Percentiles rank a stretch among this genome's conserved stretches.
Conservation (phyloP, 2,329 filamentous ascomycete genomes). For the Aspergillus thermomutatus region DNA sequence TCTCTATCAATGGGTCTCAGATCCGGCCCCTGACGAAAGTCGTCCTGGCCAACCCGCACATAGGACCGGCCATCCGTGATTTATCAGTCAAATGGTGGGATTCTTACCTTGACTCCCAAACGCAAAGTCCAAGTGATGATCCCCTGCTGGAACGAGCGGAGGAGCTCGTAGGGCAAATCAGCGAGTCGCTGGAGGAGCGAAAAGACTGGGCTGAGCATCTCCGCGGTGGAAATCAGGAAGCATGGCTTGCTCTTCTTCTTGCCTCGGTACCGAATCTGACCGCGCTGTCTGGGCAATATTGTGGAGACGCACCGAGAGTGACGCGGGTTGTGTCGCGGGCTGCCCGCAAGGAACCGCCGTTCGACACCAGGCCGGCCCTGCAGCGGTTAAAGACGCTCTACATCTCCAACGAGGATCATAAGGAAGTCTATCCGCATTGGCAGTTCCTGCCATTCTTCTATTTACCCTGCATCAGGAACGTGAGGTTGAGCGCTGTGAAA, state of each 20-base stretch:
- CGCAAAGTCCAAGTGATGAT: neutral
- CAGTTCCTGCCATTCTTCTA: constrained; percentile 3
- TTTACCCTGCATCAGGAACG: constrained; percentile 1
- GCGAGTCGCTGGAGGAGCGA: neutral
- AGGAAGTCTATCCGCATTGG: neutral
- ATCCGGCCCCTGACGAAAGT: neutral
- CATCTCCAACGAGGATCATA: neutral
- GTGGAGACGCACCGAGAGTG: neutral
- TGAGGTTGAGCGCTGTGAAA: neutral
- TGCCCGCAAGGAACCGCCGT: neutral
- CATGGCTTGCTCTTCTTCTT: constrained; percentile 5
- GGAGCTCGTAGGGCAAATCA: neutral
- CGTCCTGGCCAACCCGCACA: neutral
- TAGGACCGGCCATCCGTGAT: neutral
- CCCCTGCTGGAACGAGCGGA: neutral
- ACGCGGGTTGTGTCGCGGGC: neutral
- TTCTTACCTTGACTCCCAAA: neutral
- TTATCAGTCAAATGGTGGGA: neutral
- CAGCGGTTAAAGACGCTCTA: neutral
- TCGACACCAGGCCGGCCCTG: neutral
- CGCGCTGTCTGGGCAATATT: neutral
- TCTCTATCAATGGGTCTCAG: neutral
- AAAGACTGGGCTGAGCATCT: neutral
- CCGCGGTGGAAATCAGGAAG: neutral
- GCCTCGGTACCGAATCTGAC: neutral